A percentile compares a stretch with the other conserved stretches of the same genome.
Evolutionary conservation across 2,329 filamentous ascomycete genomes (phyloP).

Genomic region (Venturia pyrina): DNA sequence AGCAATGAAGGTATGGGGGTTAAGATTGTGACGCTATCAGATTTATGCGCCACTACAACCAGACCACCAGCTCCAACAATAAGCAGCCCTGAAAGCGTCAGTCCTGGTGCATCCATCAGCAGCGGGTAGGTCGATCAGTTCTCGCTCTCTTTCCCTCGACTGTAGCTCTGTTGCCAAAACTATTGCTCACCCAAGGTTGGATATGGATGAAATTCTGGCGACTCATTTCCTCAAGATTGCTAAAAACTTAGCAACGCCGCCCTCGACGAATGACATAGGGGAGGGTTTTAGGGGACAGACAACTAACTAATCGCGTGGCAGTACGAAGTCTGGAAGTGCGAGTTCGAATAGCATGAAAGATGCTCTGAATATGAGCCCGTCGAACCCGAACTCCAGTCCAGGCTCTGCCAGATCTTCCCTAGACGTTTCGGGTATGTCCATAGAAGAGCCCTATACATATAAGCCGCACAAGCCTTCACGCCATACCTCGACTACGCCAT

Average conservation of each 20-base stretch:
- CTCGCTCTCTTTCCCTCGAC: no score
- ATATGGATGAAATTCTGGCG: no score
- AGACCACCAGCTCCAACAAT: slow-evolving; percentile 18
- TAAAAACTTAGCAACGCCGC: no score
- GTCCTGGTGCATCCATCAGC: slow-evolving; percentile 23
- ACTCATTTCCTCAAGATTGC: no score
- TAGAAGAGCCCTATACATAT: neutral
- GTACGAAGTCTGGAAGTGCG: slow-evolving; percentile 13
- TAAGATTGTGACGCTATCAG: slow-evolving; percentile 51
- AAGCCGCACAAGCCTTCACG: neutral
- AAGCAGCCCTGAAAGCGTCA: slow-evolving; percentile 18
- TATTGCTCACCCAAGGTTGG: no score
- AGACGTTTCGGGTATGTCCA: neutral
- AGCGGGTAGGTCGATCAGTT: no score
- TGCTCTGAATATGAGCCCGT: neutral
- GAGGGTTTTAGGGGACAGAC: no score
- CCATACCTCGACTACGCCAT: slow-evolving; percentile 3
- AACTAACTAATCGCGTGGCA: neutral
- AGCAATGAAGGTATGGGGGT: slow-evolving; percentile 50
- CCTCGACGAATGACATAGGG: no score
- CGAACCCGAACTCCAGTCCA: neutral
- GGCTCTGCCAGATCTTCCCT: slow-evolving; percentile 5
- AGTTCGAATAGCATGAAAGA: slow-evolving; percentile 1
- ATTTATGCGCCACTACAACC: slow-evolving; percentile 16
- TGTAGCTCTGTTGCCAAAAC: no score